A percentile compares a stretch with the other conserved stretches of the same genome.
phyloP scores from a whole-genome alignment of 2,329 filamentous ascomycete genomes.

The Pestalotiopsis sp. region DNA sequence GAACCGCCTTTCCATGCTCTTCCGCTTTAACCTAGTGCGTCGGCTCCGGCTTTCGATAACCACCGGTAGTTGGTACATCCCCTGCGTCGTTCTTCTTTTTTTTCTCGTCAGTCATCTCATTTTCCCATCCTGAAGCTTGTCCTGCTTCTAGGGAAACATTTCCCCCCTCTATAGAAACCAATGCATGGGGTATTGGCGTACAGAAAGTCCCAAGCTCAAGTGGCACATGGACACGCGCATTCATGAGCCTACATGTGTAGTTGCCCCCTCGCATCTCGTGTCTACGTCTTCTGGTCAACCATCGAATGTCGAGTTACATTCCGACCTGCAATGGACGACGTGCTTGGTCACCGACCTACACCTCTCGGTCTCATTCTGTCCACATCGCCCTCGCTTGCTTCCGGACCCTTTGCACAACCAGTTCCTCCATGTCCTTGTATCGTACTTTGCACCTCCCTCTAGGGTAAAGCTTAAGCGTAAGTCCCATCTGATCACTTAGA shows the following conservation, averaged over 20 bases:
- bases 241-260: neutral
- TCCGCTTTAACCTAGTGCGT: neutral
- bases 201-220: neutral
- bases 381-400: neutral
- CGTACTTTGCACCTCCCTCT: neutral
- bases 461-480: neutral
- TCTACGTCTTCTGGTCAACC: slow-evolving; percentile 10
- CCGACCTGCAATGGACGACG: neutral
- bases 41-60: neutral
- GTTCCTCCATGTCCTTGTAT: neutral
- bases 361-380: neutral
- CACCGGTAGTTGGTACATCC: neutral
- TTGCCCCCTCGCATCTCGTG: slow-evolving; percentile 4
- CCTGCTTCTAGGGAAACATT: neutral
- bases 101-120: neutral
- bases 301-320: slow-evolving; percentile 12
- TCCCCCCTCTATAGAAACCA: neutral
- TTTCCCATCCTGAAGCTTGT: neutral
- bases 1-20: neutral
- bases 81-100: neutral
- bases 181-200: neutral
- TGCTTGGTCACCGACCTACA: neutral
- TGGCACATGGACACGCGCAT: slow-evolving; percentile 10
- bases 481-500: neutral
- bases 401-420: neutral